Percentiles rank a stretch among this genome's conserved stretches.
Evolutionary conservation across 2,329 filamentous ascomycete genomes (phyloP).

Genomic region (Aspergillus oerlinghausenensis): DNA sequence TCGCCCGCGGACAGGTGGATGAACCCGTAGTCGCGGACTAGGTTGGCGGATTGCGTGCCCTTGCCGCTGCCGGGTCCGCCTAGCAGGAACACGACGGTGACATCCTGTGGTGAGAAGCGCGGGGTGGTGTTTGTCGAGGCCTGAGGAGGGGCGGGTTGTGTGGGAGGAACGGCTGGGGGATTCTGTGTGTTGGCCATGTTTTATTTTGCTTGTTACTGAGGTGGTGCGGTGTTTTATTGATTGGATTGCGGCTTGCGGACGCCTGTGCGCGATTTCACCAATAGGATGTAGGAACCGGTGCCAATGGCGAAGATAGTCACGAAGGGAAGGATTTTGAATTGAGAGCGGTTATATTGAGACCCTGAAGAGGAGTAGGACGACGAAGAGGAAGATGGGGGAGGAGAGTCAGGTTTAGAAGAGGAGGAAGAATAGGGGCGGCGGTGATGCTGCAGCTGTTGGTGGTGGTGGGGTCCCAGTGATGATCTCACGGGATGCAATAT

Average conservation of each 20-base stretch:
- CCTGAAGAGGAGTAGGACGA: conserved; percentile 8
- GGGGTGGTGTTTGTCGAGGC: conserved; percentile 51
- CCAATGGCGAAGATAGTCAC: conserved; percentile 44
- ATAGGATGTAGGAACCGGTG: conserved; percentile 47
- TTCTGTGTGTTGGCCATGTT: conserved; percentile 16
- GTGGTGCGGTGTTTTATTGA: conserved; percentile 45
- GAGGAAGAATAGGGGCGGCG: conserved; percentile 12
- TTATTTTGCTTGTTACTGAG: background rate
- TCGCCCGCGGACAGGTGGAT: conserved; percentile 91
- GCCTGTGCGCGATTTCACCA: conserved; percentile 47
- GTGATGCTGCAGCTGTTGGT: conserved; percentile 5
- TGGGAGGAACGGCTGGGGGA: conserved; percentile 67
- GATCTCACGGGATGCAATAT: conserved; percentile 6
- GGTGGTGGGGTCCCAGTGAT: conserved; percentile 13
- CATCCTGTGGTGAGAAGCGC: conserved; percentile 70
- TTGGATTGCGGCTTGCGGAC: conserved; percentile 50
- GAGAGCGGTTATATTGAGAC: conserved; percentile 29
- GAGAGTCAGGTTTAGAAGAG: conserved; percentile 7
- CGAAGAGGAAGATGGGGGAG: conserved; percentile 3
- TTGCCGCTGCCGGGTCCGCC: conserved; percentile 95
- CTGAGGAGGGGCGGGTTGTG: conserved; percentile 21
- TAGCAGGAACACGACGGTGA: conserved; percentile 94
- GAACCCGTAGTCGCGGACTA: conserved; percentile 86
- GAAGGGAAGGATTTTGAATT: conserved; percentile 41
- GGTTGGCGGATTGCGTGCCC: conserved; percentile 87